These are phyloP conservation scores for Saturnispora bothae DNA, from an alignment of 805 yeast species.

Conservation along the genomic window DNA sequence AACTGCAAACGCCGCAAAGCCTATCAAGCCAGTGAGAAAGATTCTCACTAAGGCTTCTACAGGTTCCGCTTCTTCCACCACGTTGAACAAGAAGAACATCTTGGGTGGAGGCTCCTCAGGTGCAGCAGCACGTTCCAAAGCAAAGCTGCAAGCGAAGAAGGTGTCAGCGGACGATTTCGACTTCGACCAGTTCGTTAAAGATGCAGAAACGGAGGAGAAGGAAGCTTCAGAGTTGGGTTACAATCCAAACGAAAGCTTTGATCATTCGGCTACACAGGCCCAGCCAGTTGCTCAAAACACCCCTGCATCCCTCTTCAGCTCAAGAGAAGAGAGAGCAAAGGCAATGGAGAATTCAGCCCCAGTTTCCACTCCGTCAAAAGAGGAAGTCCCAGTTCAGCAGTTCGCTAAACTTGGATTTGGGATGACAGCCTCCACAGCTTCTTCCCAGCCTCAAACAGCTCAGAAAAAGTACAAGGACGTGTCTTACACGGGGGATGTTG, in stretches of 20 bases:
- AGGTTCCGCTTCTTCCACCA: not conserved
- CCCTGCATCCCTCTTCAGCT: conserved; percentile 9
- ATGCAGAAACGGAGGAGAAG: conserved; percentile 76
- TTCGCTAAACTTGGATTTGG: conserved; percentile 86
- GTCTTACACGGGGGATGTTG: conserved; percentile 65
- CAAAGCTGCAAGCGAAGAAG: conserved; percentile 52
- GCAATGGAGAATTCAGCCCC: not conserved
- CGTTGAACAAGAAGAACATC: conserved; percentile 25
- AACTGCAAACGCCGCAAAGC: conserved; percentile 6
- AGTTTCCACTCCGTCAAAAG: not conserved
- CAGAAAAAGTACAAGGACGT: conserved; percentile 24
- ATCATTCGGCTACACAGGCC: conserved; percentile 9
- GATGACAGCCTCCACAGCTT: conserved; percentile 60
- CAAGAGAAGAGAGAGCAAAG: not conserved
- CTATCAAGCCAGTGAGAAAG: conserved; percentile 25
- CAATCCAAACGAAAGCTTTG: conserved; percentile 28
- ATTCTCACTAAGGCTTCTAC: conserved; percentile 21
- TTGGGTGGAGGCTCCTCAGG: conserved; percentile 33
- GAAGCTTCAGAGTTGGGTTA: conserved; percentile 48
- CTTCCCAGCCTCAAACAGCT: conserved; percentile 14
- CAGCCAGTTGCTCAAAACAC: conserved; percentile 20
- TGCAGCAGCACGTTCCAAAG: conserved; percentile 35
- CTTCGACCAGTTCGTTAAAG: conserved; percentile 55
- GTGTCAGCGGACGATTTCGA: conserved; percentile 43
- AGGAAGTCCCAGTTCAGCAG: conserved; percentile 47